phyloP scores from a whole-genome alignment of 164 flowering plant genomes.

The Chimonanthus praecox region DNA sequence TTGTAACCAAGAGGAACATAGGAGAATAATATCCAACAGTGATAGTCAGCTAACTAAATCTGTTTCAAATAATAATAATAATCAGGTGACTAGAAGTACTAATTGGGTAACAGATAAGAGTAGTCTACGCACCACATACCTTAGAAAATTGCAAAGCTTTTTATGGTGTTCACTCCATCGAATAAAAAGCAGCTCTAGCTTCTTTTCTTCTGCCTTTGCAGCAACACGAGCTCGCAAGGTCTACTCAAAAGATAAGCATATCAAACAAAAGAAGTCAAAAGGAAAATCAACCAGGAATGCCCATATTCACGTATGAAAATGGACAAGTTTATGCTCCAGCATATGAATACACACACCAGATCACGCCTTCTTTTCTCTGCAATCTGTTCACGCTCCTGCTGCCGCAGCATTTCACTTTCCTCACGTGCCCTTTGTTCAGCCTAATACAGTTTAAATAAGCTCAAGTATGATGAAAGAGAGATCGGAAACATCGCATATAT shows the following conservation, averaged over 20 bases:
- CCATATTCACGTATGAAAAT: neutral
- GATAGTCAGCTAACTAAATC: neutral
- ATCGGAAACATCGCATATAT: too few relatives aligned
- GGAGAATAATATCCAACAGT: neutral
- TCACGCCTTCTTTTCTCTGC: constrained; percentile 90
- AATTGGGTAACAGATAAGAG: too few relatives aligned
- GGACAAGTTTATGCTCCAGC: constrained; percentile 3
- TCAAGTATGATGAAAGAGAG: neutral
- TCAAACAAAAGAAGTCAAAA: neutral
- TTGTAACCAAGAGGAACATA: too few relatives aligned
- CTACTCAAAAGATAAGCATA: constrained; percentile 25
- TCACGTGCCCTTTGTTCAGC: constrained; percentile 96
- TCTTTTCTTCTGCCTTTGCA: constrained; percentile 98
- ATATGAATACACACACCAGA: constrained; percentile 51
- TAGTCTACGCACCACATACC: constrained; percentile 28
- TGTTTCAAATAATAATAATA: neutral
- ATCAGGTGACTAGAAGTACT: neutral
- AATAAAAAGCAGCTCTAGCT: constrained; percentile 91
- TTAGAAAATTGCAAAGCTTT: constrained; percentile 83
- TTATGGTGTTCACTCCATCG: constrained; percentile 95
- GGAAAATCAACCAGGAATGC: neutral
- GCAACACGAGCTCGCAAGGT: constrained; percentile 90
- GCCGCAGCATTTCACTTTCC: constrained; percentile 93
- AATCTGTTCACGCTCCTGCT: constrained; percentile 90
- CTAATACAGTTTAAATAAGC: constrained; percentile 25